Base-by-base conservation (phyloP, 169 alveolate species). In the Babesia caballi region DNA sequence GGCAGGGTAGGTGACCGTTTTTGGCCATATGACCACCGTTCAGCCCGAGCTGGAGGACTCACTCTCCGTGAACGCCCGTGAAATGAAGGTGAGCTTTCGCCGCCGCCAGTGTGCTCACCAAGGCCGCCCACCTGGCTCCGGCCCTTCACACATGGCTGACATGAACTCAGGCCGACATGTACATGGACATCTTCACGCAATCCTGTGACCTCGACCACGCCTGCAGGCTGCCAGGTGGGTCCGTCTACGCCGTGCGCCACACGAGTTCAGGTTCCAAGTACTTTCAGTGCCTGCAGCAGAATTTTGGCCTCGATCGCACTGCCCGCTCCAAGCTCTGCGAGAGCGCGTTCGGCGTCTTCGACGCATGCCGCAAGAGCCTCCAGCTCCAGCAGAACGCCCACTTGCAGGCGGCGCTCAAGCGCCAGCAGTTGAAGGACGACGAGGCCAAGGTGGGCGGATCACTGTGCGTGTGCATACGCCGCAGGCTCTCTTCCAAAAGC, bases 1-100 rank as follows among this genome's bases (percentile, higher is more conserved):
- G 93, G 93, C 6, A 61, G 72, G 87, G 87, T 78, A 46, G 35
- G 68, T 46, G 4, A 32, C 2, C 0, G 3, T 33, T 19, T 3
- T 9, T 4, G 36, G 54, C 14, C 3, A 9, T 17, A 15, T 36
- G 36, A 27, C 46, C 23, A 23, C 65, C 27, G 3, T 67, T 42
- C 69, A 91, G 88, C 95, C 95, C 6, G 91, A 84, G 36, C 35
- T 91, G 30, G 95, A 91, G 63, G 94, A 91, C 35, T 50, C 75
- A 1, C 82, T 91, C 25, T 75, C 90, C 17, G 56, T 90, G 32
- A 92, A 91, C 63, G 95, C 95, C 35, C 81, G 93, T 33, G 95
- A 91, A 58, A 90, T 90, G 92, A 91, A 91, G 90, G 91, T 85
- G 57, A 11, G 72, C 53, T n/a, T n/a, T n/a, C n/a, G n/a, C n/a